Evolutionary conservation across 106 monocot species (phyloP).

Genomic region (Dioscorea alata): DNA sequence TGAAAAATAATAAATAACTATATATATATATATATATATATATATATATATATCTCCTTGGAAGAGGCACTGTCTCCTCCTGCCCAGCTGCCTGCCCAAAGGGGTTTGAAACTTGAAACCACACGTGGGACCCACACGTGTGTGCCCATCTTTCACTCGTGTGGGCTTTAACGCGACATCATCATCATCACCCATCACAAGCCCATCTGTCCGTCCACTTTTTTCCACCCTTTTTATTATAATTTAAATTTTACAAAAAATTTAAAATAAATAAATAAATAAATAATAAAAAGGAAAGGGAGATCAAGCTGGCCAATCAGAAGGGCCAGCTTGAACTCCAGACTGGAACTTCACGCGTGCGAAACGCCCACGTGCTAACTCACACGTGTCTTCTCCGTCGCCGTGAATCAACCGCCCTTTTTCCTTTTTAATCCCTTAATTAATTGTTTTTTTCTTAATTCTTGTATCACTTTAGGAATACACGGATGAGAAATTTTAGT

Average conservation of each 20-base stretch:
- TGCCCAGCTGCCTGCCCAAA: neutral
- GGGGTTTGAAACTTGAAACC: neutral
- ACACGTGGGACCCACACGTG: neutral
- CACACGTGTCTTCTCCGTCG: neutral
- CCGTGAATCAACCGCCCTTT: neutral
- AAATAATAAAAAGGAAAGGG: neutral
- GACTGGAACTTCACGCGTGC: neutral
- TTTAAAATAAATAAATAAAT: too few species aligned
- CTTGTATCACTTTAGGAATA: neutral
- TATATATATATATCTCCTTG: too few species aligned
- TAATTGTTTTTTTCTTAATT: neutral
- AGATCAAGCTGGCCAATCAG: slow-evolving; percentile 1
- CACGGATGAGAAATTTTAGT: neutral
- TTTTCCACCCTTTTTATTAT: too few species aligned
- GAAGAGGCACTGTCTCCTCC: too few species aligned
- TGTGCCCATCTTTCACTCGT: neutral
- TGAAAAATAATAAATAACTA: too few species aligned
- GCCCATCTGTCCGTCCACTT: too few species aligned
- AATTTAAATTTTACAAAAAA: neutral
- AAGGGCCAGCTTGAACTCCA: neutral
- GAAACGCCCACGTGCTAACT: neutral
- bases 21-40: too few species aligned
- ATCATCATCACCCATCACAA: neutral
- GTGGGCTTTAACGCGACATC: neutral
- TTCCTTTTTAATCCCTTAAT: neutral